Base-by-base conservation (phyloP, 2,329 filamentous ascomycete genomes). In the Nothophoma quercina region DNA sequence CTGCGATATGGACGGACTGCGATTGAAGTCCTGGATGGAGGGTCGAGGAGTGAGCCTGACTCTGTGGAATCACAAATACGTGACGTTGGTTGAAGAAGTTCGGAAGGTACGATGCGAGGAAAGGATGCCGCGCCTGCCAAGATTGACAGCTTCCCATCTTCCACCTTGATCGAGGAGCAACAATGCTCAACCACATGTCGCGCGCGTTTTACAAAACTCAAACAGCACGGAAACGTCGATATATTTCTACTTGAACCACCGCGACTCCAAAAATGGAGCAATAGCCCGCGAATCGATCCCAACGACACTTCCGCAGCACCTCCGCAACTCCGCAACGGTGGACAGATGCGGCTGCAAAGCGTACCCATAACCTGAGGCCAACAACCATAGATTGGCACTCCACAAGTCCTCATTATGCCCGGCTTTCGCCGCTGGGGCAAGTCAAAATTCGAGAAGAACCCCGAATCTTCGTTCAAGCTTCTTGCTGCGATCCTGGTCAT, bases 381-480 rank as follows among this genome's bases (percentile, higher is more conserved):
- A 51, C 42, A 39, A 38, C 39, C 42, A 49, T 47, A 50, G 7
- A 40, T 49, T 33, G 56, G 52, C 47, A 47, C 46, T 50, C 28
- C 9, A 45, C 28, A 22, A 47, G 30, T 21, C 25, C 34, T 39
- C 58, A 55, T 58, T 48, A 74, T 74, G 71, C 64, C 69, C 57
- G 61, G 67, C 58, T 71, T 71, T 52, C 69, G 69, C 53, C 71
- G 71, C 60, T 72, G 70, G 68, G 65, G 67, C 62, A 71, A 65
- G 49, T 66, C 71, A 13, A 72, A 68, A 51, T 72, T 74, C 55
- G 65, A 73, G 52, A 70, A 70, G 46, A 75, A 75, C 47, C 73
- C 75, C 26, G 68, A 70, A 36, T 71, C 72, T n/a, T 69, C 69
- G n/a, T 76, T 74, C 64, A 76, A 77, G 65, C 64, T 76, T 46